Conservation (phyloP, 2,329 filamentous ascomycete species). For the Cladophialophora exuberans region DNA sequence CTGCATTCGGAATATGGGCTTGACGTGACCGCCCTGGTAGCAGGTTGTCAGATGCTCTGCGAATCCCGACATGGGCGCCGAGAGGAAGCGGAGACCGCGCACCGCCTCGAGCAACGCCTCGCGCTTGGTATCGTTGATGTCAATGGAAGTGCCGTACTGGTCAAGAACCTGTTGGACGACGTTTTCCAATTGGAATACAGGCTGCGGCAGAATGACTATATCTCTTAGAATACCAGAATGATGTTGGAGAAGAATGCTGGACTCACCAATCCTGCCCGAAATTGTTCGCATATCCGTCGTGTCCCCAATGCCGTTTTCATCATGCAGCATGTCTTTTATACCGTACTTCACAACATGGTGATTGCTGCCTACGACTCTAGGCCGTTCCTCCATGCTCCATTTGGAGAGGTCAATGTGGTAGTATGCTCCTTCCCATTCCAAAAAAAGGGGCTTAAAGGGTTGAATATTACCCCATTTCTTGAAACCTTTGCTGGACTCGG, state of each 20-base stretch:
- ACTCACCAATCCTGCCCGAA: neutral
- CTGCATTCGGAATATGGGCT: constrained; percentile 37
- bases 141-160: neutral
- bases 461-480: constrained; percentile 31
- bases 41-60: constrained; percentile 40
- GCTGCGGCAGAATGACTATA: constrained; percentile 47
- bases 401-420: constrained; percentile 41
- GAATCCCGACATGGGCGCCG: constrained; percentile 40
- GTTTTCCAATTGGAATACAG: constrained; percentile 23
- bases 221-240: too few species aligned
- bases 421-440: constrained; percentile 52
- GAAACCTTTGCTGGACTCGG: neutral
- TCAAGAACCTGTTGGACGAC: neutral
- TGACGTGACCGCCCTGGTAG: constrained; percentile 45
- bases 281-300: neutral
- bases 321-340: too few species aligned
- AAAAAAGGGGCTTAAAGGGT: constrained; percentile 47
- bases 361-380: neutral
- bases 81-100: constrained; percentile 34
- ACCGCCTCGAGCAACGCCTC: neutral
- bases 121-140: neutral
- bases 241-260: too few species aligned
- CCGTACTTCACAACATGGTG: neutral
- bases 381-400: constrained; percentile 39
- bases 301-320: neutral